phyloP scores from a whole-genome alignment of 306 rosid species.

The Dryas octopetala region DNA sequence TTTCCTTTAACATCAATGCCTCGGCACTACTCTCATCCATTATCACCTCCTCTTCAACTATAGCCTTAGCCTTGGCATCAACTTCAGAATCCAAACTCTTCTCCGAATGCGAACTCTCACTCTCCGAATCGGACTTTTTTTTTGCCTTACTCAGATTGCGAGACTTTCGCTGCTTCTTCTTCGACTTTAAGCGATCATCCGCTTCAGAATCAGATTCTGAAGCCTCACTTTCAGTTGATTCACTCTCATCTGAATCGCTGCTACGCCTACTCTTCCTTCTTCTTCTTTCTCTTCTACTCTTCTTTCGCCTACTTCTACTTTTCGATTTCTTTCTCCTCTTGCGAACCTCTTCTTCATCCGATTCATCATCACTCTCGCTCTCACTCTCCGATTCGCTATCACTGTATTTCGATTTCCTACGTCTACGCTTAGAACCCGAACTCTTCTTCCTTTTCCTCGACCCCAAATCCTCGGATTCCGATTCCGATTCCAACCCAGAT shows the following conservation, averaged over 20 bases:
- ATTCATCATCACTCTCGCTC: slow-evolving; percentile 33
- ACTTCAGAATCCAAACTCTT: slow-evolving; percentile 45
- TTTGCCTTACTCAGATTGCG: slow-evolving; percentile 35
- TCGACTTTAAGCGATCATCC: slow-evolving; percentile 27
- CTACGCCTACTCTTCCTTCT: slow-evolving; percentile 33
- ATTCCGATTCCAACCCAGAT: slow-evolving; percentile 37
- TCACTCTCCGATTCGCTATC: slow-evolving; percentile 34
- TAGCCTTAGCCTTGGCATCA: slow-evolving; percentile 33
- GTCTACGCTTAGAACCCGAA: slow-evolving; percentile 36
- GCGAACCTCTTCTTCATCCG: slow-evolving; percentile 41
- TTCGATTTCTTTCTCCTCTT: slow-evolving; percentile 43
- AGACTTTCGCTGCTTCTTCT: slow-evolving; percentile 41
- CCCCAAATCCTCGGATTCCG: slow-evolving; percentile 44
- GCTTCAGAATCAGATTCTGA: slow-evolving; percentile 39
- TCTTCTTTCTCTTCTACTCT: slow-evolving; percentile 24
- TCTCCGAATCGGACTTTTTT: slow-evolving; percentile 37
- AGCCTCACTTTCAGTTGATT: slow-evolving; percentile 22
- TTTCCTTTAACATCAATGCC: slow-evolving; percentile 62
- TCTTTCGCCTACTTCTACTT: slow-evolving; percentile 19
- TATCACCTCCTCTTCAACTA: slow-evolving; percentile 48
- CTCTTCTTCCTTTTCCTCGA: slow-evolving; percentile 37
- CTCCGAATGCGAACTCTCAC: slow-evolving; percentile 40
- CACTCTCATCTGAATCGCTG: slow-evolving; percentile 25
- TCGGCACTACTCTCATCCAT: slow-evolving; percentile 48
- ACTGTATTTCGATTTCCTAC: slow-evolving; percentile 36